These are phyloP conservation scores for Aspergillus alliaceus DNA, from an alignment of 2,329 filamentous ascomycete genomes.

Conservation along the genomic window DNA sequence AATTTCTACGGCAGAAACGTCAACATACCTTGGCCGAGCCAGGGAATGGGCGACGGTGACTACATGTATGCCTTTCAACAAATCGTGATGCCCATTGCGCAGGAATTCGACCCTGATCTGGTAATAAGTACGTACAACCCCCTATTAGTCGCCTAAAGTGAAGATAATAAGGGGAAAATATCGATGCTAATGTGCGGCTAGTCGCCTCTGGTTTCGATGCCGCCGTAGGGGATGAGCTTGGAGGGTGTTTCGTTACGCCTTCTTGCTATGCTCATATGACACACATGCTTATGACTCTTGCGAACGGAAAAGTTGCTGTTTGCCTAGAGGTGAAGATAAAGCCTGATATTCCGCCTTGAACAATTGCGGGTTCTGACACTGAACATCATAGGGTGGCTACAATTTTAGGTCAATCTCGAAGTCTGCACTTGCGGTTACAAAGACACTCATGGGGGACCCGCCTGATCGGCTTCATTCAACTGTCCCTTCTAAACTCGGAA, in stretches of 20 bases:
- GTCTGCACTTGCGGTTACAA: constrained; percentile 86
- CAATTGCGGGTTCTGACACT: not conserved
- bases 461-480: constrained; percentile 61
- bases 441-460: constrained; percentile 92
- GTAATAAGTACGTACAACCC: constrained; percentile 65
- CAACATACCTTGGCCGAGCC: constrained; percentile 67
- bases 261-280: constrained; percentile 97
- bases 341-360: not conserved
- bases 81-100: constrained; percentile 92
- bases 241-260: constrained; percentile 88
- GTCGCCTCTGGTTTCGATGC: constrained; percentile 96
- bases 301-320: constrained; percentile 83
- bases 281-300: constrained; percentile 96
- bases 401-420: constrained; percentile 90
- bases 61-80: constrained; percentile 96
- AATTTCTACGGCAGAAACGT: constrained; percentile 52
- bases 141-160: not conserved
- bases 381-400: constrained; percentile 68
- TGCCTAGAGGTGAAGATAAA: constrained; percentile 66
- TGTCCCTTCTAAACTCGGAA: constrained; percentile 51
- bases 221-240: constrained; percentile 87
- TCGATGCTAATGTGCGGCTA: constrained; percentile 24
- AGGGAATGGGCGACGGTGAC: constrained; percentile 90
- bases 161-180: too few relatives aligned
- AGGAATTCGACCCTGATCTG: constrained; percentile 89